phyloP scores from a whole-genome alignment of 2,329 filamentous ascomycete species.

The Rhynchosporium secalis region DNA sequence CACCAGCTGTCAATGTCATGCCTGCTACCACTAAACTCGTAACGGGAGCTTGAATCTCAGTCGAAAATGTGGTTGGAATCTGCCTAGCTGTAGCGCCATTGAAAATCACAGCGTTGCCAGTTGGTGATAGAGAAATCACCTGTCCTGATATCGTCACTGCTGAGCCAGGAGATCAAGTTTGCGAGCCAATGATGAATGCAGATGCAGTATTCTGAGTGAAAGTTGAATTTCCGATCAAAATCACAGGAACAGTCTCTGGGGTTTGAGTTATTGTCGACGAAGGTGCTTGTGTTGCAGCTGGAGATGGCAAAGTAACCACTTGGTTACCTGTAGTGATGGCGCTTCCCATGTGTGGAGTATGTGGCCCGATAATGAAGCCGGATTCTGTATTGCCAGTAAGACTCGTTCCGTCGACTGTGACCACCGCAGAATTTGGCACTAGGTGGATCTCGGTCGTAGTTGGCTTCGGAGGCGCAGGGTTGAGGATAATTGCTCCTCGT shows the following conservation, averaged over 20 bases:
- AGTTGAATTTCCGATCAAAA: conserved; percentile 28
- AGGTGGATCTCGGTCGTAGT: background rate
- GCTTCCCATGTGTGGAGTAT: conserved; percentile 32
- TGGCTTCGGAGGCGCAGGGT: background rate
- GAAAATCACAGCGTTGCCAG: conserved; percentile 31
- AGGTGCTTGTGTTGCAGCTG: conserved; percentile 21
- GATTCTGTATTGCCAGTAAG: conserved; percentile 27
- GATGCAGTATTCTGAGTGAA: conserved; percentile 28
- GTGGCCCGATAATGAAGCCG: conserved; percentile 30
- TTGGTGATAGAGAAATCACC: conserved; percentile 27
- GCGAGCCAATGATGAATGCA: conserved; percentile 25
- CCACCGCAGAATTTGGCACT: conserved; percentile 12
- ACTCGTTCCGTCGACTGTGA: conserved; percentile 29
- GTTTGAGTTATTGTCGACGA: conserved; percentile 8
- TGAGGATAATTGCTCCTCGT: conserved; percentile 21
- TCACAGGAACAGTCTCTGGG: conserved; percentile 17
- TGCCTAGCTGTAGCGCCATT: conserved; percentile 13
- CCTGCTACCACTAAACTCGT: conserved; percentile 30
- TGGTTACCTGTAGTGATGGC: conserved; percentile 31
- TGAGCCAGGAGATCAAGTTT: conserved; percentile 23
- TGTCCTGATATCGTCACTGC: conserved; percentile 25
- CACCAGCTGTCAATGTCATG: conserved; percentile 35
- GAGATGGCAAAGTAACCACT: conserved; percentile 29
- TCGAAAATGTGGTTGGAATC: conserved; percentile 13
- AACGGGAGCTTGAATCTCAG: conserved; percentile 16